Evolutionary conservation across 345 rosid genomes (phyloP).

Genomic region (Pistacia vera): DNA sequence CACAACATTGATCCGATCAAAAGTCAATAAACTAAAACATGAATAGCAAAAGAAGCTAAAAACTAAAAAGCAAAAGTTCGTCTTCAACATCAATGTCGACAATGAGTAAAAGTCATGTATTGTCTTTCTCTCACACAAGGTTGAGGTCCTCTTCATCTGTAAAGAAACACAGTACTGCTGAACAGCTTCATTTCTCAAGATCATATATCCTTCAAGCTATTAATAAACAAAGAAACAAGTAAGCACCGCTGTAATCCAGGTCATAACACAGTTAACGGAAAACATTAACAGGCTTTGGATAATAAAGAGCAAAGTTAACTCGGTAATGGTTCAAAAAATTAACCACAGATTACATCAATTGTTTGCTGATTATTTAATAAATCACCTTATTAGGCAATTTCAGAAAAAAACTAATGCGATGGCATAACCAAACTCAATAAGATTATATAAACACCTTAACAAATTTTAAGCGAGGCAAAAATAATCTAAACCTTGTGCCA

Average conservation of each 20-base stretch:
- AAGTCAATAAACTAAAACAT: slow-evolving; percentile 32
- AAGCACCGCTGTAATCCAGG: background rate
- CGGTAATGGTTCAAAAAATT: background rate
- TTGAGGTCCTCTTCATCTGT: slow-evolving; percentile 24
- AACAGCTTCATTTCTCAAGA: slow-evolving; percentile 19
- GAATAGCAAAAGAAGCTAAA: slow-evolving; percentile 25
- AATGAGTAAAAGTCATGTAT: slow-evolving; percentile 21
- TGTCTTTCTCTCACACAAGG: slow-evolving; percentile 10
- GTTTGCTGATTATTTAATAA: background rate
- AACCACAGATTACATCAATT: background rate
- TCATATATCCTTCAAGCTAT: slow-evolving; percentile 24
- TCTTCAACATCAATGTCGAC: slow-evolving; percentile 14
- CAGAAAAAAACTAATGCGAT: background rate
- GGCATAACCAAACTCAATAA: background rate
- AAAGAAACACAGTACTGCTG: slow-evolving; percentile 15
- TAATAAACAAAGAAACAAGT: slow-evolving; percentile 13
- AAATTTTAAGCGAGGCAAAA: background rate
- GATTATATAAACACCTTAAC: background rate
- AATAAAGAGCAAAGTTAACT: background rate
- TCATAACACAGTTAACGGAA: background rate
- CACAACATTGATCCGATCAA: slow-evolving; percentile 39
- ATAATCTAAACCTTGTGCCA: too few relatives aligned
- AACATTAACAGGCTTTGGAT: background rate
- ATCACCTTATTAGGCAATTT: background rate
- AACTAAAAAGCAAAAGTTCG: slow-evolving; percentile 28